Base-by-base conservation (phyloP, 345 rosid genomes). In the Kandelia obovata region DNA sequence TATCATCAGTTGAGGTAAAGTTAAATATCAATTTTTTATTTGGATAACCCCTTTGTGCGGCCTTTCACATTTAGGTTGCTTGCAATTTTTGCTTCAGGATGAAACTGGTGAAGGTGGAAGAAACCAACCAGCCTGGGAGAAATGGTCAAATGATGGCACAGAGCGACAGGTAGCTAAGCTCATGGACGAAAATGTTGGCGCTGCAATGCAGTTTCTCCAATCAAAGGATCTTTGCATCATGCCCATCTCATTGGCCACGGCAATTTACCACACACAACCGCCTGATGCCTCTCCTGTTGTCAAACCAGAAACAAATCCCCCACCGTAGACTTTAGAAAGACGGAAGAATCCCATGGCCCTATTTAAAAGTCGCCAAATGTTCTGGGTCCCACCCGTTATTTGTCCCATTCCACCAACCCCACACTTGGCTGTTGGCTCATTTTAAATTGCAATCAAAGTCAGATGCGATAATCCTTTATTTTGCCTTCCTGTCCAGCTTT, bases 171-270 rank as follows among this genome's bases (percentile, higher is more conserved):
- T 92, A 53, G 98, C 99, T 20, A 96, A 96, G 79, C 85, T 96
- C 25, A 96, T 96, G 99, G 98, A 96, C 78, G 99, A 92, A 83
- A 92, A 96, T 16, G 92, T 96, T 0, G 99, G 99, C 46, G 83
- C 99, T 0, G 99, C 99, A 0, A 89, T 96, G 99, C 99, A 96
- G 75, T 90, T 92, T 72, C 94, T 96, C 32, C 99, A 96, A 37
- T 90, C 99, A 5, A 96, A 92, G 81, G 92, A 96, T 32, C 99
- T 96, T 35, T 96, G 99, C 88, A 86, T 96, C 81, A 96, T 96
- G 99, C 99, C 99, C 6, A 80, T 96, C 75, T 90, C 99, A 49
- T 79, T 96, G 47, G 99, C 99, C 64, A 74, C 90, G 6, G 99
- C 97, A 5, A 92, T 96, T 68, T 92, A 89, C 86, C 95, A 83